phyloP scores from a whole-genome alignment of 768 basidiomycete genomes.

The Podaxis mareebaensis region DNA sequence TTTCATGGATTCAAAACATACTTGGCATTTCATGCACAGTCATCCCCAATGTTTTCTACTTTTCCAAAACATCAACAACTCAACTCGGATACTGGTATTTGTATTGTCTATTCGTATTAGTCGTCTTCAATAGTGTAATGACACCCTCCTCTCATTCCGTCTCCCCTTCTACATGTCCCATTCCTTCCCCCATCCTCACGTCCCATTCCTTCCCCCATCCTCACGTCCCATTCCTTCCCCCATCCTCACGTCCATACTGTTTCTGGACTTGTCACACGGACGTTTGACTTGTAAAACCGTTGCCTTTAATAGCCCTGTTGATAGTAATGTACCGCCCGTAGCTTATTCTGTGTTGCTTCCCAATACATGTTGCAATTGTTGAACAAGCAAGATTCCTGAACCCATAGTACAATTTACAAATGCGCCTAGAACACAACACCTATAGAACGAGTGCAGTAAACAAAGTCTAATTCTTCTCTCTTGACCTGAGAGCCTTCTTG shows the following conservation, averaged over 20 bases:
- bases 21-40: slow-evolving; percentile 1
- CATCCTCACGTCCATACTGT: background rate
- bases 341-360: background rate
- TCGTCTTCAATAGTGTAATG: background rate
- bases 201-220: background rate
- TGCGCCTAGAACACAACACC: background rate
- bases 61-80: background rate
- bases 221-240: background rate
- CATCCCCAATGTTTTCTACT: background rate
- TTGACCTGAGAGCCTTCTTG: background rate
- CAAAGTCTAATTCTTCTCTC: background rate
- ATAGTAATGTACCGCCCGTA: background rate
- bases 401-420: background rate
- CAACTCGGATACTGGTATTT: slow-evolving; percentile 6
- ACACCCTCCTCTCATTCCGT: background rate
- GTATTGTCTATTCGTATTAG: slow-evolving; percentile 8
- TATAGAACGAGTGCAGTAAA: background rate
- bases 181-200: too few relatives aligned
- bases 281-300: background rate
- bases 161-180: background rate
- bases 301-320: background rate
- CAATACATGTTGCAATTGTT: background rate
- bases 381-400: background rate
- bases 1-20: slow-evolving; percentile 10
- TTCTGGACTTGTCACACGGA: background rate